These are phyloP conservation scores for Xylaria arbuscula DNA, from an alignment of 2,329 filamentous ascomycete genomes.

Conservation along the genomic window DNA sequence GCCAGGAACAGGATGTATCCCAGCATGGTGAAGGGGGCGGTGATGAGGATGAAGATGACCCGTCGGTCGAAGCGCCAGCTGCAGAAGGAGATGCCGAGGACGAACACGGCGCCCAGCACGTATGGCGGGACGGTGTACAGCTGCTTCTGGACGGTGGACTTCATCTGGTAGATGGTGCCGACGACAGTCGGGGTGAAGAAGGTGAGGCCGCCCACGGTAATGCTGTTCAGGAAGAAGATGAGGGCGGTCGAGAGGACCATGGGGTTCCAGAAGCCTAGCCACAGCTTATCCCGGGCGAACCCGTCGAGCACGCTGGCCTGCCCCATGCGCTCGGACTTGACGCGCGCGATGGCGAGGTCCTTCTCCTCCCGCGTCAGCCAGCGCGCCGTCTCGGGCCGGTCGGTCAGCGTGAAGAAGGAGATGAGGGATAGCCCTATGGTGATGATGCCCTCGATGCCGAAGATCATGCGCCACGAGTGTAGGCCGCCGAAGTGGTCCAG, in stretches of 20 bases:
- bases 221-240: slow-evolving; percentile 52
- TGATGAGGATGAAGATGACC: slow-evolving; percentile 68
- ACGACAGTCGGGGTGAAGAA: slow-evolving; percentile 80
- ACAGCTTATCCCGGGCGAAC: slow-evolving; percentile 68
- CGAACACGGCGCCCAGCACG: slow-evolving; percentile 74
- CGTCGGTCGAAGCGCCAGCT: slow-evolving; percentile 71
- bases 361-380: slow-evolving; percentile 76
- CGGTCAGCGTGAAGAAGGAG: slow-evolving; percentile 72
- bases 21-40: slow-evolving; percentile 72
- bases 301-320: slow-evolving; percentile 72
- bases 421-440: slow-evolving; percentile 64
- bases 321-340: slow-evolving; percentile 75
- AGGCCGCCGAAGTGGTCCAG: slow-evolving; percentile 62
- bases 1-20: slow-evolving; percentile 79
- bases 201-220: slow-evolving; percentile 76
- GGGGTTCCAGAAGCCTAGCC: slow-evolving; percentile 72
- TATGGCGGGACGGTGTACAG: slow-evolving; percentile 78
- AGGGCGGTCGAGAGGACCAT: slow-evolving; percentile 52
- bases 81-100: slow-evolving; percentile 68
- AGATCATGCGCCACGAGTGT: slow-evolving; percentile 48
- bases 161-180: slow-evolving; percentile 71
- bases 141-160: slow-evolving; percentile 70
- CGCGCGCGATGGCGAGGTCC: slow-evolving; percentile 71
- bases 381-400: slow-evolving; percentile 73
- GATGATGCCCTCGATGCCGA: slow-evolving; percentile 63